A percentile compares a stretch with the other conserved stretches of the same genome.
These are phyloP conservation scores for Phlebopus sp. DNA, from an alignment of 1,284 basidiomycete species.

Conservation along the genomic window DNA sequence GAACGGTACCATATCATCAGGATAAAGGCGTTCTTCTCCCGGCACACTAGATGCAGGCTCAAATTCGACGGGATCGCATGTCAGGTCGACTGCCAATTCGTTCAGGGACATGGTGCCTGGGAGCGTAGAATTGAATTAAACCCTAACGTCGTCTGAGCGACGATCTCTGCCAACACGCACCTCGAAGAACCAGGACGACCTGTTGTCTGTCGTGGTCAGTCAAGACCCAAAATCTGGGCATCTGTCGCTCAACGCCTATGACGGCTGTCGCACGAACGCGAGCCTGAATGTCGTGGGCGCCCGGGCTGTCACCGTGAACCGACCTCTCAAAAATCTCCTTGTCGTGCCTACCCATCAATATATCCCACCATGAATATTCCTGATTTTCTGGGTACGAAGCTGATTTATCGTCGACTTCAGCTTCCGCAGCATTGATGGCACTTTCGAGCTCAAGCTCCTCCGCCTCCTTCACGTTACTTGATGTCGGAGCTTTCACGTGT, in stretches of 20 bases:
- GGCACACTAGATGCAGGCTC: slow-evolving; percentile 44
- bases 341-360: slow-evolving; percentile 72
- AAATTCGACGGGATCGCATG: slow-evolving; percentile 71
- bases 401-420: slow-evolving; percentile 51
- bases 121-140: slow-evolving; percentile 10
- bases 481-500: slow-evolving; percentile 24
- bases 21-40: slow-evolving; percentile 25
- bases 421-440: slow-evolving; percentile 68
- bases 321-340: slow-evolving; percentile 72
- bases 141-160: neutral
- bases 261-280: slow-evolving; percentile 48
- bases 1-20: slow-evolving; percentile 28
- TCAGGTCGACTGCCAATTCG: slow-evolving; percentile 79
- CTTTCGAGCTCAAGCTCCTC: slow-evolving; percentile 62
- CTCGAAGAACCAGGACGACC: slow-evolving; percentile 72
- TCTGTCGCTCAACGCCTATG: slow-evolving; percentile 63
- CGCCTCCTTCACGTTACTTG: slow-evolving; percentile 39
- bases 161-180: slow-evolving; percentile 25
- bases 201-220: slow-evolving; percentile 71
- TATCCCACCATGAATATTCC: slow-evolving; percentile 76
- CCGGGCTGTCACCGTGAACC: slow-evolving; percentile 33
- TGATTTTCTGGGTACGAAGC: slow-evolving; percentile 20
- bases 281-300: slow-evolving; percentile 32
- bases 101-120: slow-evolving; percentile 80
- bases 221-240: slow-evolving; percentile 81